phyloP scores from a whole-genome alignment of 768 basidiomycete species.

The Naganishia onofrii region DNA sequence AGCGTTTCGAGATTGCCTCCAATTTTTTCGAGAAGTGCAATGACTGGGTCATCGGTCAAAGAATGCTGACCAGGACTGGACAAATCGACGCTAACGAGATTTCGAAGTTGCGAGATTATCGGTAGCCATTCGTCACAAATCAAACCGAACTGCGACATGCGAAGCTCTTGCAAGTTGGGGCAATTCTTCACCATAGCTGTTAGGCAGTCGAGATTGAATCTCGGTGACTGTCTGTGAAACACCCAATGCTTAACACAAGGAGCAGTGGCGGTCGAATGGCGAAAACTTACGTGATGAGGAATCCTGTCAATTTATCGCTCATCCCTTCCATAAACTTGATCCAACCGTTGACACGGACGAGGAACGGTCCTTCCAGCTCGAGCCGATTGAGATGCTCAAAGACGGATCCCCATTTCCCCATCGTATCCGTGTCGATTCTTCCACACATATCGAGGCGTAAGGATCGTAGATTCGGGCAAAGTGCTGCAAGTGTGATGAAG shows the following conservation, averaged over 20 bases:
- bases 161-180: slow-evolving; percentile 66
- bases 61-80: slow-evolving; percentile 55
- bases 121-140: slow-evolving; percentile 66
- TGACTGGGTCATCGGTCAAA: slow-evolving; percentile 61
- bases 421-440: slow-evolving; percentile 60
- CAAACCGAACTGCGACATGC: slow-evolving; percentile 73
- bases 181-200: slow-evolving; percentile 59
- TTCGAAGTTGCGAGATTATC: slow-evolving; percentile 57
- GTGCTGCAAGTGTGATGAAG: slow-evolving; percentile 66
- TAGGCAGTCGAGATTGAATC: slow-evolving; percentile 73
- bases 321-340: slow-evolving; percentile 66
- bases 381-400: slow-evolving; percentile 69
- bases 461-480: slow-evolving; percentile 78
- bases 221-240: slow-evolving; percentile 65
- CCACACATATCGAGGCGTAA: slow-evolving; percentile 86
- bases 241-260: not conserved
- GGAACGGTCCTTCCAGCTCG: slow-evolving; percentile 73
- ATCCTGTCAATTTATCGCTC: slow-evolving; percentile 62
- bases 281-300: slow-evolving; percentile 62
- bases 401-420: slow-evolving; percentile 58
- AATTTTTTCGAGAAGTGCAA: slow-evolving; percentile 60
- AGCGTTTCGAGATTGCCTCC: slow-evolving; percentile 63
- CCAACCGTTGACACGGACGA: slow-evolving; percentile 71
- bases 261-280: not conserved
- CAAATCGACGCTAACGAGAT: slow-evolving; percentile 66